Conservation (phyloP, 176 grass and related monocot species). For the Cymbopogon citratus region DNA sequence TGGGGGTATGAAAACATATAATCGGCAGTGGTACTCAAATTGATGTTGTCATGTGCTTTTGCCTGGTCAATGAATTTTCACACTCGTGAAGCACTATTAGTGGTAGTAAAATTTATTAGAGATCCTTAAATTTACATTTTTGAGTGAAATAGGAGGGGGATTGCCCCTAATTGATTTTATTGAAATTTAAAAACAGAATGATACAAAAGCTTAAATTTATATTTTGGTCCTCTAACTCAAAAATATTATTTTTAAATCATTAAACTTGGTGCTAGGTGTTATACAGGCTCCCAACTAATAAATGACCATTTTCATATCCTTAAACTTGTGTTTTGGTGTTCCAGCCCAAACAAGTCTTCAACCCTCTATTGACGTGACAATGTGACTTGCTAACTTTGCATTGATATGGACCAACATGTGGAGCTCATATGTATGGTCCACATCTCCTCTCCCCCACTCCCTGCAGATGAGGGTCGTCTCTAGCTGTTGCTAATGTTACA, state of each 20-base stretch:
- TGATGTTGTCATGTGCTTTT: neutral
- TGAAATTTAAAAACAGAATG: too few relatives aligned
- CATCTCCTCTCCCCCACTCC: neutral
- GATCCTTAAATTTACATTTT: neutral
- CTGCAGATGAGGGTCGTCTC: neutral
- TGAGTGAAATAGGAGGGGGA: too few relatives aligned
- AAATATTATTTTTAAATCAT: too few relatives aligned
- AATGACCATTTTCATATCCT: neutral
- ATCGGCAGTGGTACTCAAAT: neutral
- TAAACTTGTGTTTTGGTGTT: neutral
- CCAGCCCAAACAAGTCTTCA: neutral
- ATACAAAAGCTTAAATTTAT: too few relatives aligned
- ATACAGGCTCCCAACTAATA: neutral
- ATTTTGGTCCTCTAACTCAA: too few relatives aligned
- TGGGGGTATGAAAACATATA: neutral
- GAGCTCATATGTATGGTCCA: neutral
- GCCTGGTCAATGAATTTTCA: neutral
- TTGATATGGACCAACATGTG: neutral
- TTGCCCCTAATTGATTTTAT: neutral
- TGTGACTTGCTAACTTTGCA: neutral
- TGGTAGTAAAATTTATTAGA: neutral
- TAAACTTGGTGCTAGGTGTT: neutral
- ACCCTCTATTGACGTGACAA: neutral
- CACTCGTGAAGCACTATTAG: neutral
- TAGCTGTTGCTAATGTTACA: neutral